These are phyloP conservation scores for Asterophora parasitica DNA, from an alignment of 768 basidiomycete genomes.

Conservation along the genomic window DNA sequence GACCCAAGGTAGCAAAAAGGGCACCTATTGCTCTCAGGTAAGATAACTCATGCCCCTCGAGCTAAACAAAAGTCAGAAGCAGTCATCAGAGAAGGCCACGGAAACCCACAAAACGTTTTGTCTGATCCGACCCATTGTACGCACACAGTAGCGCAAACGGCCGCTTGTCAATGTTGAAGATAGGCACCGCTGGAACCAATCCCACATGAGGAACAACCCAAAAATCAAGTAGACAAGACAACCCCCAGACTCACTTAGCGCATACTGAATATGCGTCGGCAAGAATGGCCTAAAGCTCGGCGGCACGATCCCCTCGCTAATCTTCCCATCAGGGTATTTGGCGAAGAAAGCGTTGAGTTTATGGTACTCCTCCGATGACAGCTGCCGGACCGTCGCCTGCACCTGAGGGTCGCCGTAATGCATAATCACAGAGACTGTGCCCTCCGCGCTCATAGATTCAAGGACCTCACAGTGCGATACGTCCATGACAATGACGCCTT, in stretches of 20 bases:
- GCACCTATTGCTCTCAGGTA: conserved; percentile 86
- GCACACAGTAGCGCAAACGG: conserved; percentile 90
- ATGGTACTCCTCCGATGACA: conserved; percentile 69
- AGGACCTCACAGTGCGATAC: conserved; percentile 86
- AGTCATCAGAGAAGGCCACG: not conserved
- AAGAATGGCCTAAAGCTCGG: conserved; percentile 79
- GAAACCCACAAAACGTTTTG: conserved; percentile 66
- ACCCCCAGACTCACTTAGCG: conserved; percentile 72
- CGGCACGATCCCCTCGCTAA: conserved; percentile 84
- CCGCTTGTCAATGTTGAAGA: conserved; percentile 89
- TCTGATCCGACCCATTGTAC: conserved; percentile 79
- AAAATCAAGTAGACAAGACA: not conserved
- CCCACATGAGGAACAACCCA: conserved; percentile 3
- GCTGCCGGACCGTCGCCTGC: conserved; percentile 46
- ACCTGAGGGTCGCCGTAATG: conserved; percentile 60
- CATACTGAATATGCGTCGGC: conserved; percentile 80
- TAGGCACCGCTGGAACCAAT: conserved; percentile 64
- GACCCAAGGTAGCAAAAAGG: conserved; percentile 1
- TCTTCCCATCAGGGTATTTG: conserved; percentile 78
- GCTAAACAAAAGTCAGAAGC: conserved; percentile 32
- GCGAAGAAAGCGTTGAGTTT: conserved; percentile 74
- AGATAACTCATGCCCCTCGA: conserved; percentile 87
- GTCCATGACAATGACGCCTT: conserved; percentile 90
- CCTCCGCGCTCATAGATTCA: conserved; percentile 61
- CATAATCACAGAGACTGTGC: conserved; percentile 61